These are phyloP conservation scores for Starmerella stigmatis DNA, from an alignment of 805 yeast species.

Conservation along the genomic window DNA sequence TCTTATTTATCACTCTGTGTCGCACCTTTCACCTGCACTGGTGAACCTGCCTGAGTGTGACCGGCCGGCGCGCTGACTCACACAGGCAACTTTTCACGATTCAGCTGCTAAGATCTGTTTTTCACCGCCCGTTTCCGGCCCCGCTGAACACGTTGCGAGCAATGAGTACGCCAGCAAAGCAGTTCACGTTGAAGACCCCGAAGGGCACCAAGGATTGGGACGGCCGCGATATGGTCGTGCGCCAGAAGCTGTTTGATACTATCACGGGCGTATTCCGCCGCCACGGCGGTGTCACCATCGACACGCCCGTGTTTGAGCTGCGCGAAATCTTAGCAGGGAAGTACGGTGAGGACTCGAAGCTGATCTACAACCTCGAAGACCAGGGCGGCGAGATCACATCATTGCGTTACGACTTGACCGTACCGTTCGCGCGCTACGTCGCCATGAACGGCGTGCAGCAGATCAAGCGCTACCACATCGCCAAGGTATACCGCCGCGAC, in stretches of 20 bases:
- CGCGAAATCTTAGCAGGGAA: constrained; percentile 93
- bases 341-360: constrained; percentile 96
- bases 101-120: background rate
- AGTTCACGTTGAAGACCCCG: constrained; percentile 79
- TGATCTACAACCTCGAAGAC: constrained; percentile 91
- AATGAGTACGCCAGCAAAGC: constrained; percentile 14
- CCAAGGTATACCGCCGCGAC: constrained; percentile 97
- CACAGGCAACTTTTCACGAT: constrained; percentile 3
- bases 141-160: background rate
- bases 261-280: constrained; percentile 70
- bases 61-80: constrained; percentile 3
- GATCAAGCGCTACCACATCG: constrained; percentile 92
- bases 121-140: background rate
- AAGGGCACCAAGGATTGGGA: constrained; percentile 98
- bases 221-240: constrained; percentile 90
- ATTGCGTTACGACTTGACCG: constrained; percentile 91
- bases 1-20: too few relatives aligned
- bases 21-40: too few relatives aligned
- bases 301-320: constrained; percentile 95
- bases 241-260: constrained; percentile 74
- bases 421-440: constrained; percentile 94
- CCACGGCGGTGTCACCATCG: constrained; percentile 97
- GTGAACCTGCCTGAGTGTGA: too few relatives aligned
- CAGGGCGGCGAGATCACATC: constrained; percentile 98
- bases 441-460: constrained; percentile 87